Evolutionary conservation across 345 rosid species (phyloP).

Genomic region (Eucalyptus virginea): DNA sequence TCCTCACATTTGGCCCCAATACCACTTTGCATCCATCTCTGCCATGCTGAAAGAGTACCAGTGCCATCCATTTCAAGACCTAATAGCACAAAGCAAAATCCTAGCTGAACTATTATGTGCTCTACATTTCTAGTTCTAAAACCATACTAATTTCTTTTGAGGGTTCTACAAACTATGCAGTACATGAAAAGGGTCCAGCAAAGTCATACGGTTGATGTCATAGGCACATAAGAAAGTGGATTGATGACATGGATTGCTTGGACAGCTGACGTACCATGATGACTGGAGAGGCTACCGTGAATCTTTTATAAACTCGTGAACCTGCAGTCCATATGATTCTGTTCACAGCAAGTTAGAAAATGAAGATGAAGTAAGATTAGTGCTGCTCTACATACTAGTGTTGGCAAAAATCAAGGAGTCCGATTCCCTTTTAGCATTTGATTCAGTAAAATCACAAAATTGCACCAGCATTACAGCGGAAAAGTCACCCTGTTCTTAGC

Average conservation of each 20-base stretch:
- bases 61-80: not conserved
- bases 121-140: not conserved
- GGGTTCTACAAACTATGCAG: not conserved
- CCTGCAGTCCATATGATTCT: constrained; percentile 69
- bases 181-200: not conserved
- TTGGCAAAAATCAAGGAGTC: not conserved
- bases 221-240: not conserved
- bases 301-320: constrained; percentile 59
- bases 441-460: not conserved
- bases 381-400: not conserved
- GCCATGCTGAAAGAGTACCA: not conserved
- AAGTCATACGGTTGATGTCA: not conserved
- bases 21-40: not conserved
- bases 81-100: not conserved
- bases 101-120: not conserved
- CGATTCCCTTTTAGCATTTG: not conserved
- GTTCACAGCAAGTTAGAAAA: not conserved
- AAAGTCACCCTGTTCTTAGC: not conserved
- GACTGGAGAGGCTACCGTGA: constrained; percentile 50
- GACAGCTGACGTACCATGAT: constrained; percentile 30
- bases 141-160: not conserved
- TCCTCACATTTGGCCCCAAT: not conserved
- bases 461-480: not conserved
- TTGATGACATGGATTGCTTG: not conserved
- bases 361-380: not conserved